Percentiles rank a stretch among this genome's conserved stretches.
Evolutionary conservation across 2,329 filamentous ascomycete genomes (phyloP).

Genomic region (Knufia petricola): DNA sequence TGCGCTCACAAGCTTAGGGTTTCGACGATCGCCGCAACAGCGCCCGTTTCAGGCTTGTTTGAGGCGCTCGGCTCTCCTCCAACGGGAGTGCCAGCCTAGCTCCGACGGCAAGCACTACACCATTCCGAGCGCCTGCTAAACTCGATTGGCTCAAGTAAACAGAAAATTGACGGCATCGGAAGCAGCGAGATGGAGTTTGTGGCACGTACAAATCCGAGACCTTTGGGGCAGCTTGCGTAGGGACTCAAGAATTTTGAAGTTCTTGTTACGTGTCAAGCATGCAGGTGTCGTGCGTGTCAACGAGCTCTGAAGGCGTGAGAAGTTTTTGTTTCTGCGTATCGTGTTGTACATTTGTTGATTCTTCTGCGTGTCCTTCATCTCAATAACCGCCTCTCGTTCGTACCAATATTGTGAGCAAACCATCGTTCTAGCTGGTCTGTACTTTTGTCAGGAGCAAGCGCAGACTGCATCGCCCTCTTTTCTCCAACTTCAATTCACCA

Average conservation of each 20-base stretch:
- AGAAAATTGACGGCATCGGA: not conserved
- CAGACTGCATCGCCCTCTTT: not conserved
- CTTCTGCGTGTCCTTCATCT: not conserved
- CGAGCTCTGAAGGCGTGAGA: no score
- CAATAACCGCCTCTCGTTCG: not conserved
- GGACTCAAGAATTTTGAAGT: not conserved
- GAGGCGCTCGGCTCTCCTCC: not conserved
- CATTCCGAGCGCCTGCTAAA: not conserved
- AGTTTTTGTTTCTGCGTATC: no score
- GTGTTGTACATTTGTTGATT: not conserved
- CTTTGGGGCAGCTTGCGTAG: not conserved
- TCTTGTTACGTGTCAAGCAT: no score
- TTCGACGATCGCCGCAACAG: not conserved
- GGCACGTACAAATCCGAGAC: not conserved
- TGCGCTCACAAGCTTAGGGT: not conserved
- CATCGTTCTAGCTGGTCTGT: not conserved
- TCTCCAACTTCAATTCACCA: no score
- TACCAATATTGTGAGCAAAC: not conserved
- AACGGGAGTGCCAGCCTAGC: not conserved
- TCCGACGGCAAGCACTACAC: not conserved
- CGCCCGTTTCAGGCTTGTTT: conserved; percentile 4
- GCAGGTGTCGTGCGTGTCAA: no score
- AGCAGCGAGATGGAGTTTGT: not conserved
- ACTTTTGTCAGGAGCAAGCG: not conserved
- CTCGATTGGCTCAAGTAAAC: not conserved